These are phyloP conservation scores for Globisporangium apiculatum DNA, from an alignment of 352 stramenopile species.

Conservation along the genomic window DNA sequence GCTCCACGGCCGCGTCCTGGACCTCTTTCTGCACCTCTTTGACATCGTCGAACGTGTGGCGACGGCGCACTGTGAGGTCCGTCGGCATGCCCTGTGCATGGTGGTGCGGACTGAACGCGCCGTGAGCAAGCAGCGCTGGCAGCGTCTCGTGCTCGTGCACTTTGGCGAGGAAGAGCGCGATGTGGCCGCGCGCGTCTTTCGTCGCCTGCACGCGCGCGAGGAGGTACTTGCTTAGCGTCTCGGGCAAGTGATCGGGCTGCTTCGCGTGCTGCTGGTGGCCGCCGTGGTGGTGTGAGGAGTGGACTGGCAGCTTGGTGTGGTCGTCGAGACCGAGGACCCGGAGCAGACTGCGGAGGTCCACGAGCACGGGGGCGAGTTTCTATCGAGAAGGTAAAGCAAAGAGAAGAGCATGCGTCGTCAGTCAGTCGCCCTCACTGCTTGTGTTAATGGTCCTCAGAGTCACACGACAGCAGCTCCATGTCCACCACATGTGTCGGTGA, in stretches of 20 bases:
- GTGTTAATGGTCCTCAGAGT: neutral
- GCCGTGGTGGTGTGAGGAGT: conserved; percentile 4
- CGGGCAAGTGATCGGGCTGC: conserved; percentile 14
- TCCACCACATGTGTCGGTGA: too few species aligned
- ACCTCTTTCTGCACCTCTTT: conserved; percentile 71
- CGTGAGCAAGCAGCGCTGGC: conserved; percentile 29
- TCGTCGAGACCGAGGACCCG: conserved; percentile 29
- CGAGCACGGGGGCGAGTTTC: conserved; percentile 37
- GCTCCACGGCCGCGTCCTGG: conserved; percentile 47
- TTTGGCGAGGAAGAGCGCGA: conserved; percentile 59
- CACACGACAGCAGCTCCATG: neutral
- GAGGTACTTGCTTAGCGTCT: conserved; percentile 62
- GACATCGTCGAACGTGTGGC: conserved; percentile 77
- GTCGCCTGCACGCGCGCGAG: conserved; percentile 62
- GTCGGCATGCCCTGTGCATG: conserved; percentile 25
- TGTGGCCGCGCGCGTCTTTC: conserved; percentile 29
- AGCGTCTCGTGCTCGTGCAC: conserved; percentile 62
- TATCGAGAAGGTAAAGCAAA: conserved; percentile 1
- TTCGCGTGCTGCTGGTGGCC: neutral
- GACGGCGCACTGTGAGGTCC: conserved; percentile 53
- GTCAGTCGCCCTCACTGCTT: neutral
- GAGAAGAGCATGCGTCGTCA: neutral
- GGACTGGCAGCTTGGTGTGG: conserved; percentile 9
- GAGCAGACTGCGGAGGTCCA: conserved; percentile 49
- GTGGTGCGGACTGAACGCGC: conserved; percentile 8